Evolutionary conservation across 2,329 filamentous ascomycete species (phyloP), one percentile per base, ranked within the genome.

Genomic region (Colletotrichum noveboracense): DNA sequence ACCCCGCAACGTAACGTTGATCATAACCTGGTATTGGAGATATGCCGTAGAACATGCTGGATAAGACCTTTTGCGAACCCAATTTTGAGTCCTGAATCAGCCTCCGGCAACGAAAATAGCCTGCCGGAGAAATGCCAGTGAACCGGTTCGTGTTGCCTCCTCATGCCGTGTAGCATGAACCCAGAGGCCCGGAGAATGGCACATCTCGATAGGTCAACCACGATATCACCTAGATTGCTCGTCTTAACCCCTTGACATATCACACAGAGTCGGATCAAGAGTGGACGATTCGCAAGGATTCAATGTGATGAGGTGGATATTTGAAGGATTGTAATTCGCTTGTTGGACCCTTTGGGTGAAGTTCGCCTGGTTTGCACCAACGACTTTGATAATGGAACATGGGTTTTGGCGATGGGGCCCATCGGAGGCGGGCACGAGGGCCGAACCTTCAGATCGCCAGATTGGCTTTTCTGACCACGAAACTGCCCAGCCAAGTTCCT

Each of bases 401-500:
- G 64, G 64, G 43, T 52, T 61, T 61, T 55, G 24, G 18, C 4
- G 43, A 56, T 56, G 48, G 48, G 18, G n/a, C 58, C 30, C 30
- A 32, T 56, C 30, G 48, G 65, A 67, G 28, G 43, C 65, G 65
- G 65, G 30, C 48, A 52, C 5, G 48, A 36, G 48, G 65, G 38
- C 48, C 65, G 65, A 67, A 36, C 65, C 65, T 58, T 55, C 43
- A 32, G 30, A 67, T 56, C 65, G 28, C 13, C 18, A 67, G 65
- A 56, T 67, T 56, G 65, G 10, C 28, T 52, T 67, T 56, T 24
- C 48, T 55, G 16, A 43, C 43, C 28, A 2, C 24, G 32, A 28
- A n/a, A 18, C 6, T 18, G 21, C 38, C 64, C 9, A 12, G 5
- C 2, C 43, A 24, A 26, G 30, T 55, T 55, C 1, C 26, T 66